A percentile compares a stretch with the other conserved stretches of the same genome.
Evolutionary conservation across 306 rosid species (phyloP).

Genomic region (Vicia sativa): DNA sequence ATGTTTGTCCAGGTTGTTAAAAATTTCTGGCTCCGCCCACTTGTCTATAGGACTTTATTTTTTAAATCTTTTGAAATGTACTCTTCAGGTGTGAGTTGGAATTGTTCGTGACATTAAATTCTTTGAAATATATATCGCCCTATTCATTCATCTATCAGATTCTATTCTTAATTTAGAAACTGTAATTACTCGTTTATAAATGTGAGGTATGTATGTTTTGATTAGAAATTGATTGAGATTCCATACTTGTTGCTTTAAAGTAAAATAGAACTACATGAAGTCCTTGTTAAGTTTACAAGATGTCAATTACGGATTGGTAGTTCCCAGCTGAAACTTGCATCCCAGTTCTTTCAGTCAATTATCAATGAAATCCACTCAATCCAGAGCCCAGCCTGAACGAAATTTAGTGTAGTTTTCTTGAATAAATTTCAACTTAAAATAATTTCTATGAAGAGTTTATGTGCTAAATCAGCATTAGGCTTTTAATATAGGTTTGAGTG

Average conservation of each 20-base stretch:
- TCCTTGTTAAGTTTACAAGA: not conserved
- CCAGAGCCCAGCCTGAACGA: not conserved
- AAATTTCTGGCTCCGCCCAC: too few species aligned
- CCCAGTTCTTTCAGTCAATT: not conserved
- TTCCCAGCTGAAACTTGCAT: not conserved
- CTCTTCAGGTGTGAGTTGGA: constrained; percentile 1
- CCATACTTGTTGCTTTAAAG: not conserved
- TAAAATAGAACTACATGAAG: not conserved
- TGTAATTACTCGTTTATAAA: not conserved
- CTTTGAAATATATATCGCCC: constrained; percentile 2
- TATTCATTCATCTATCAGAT: not conserved
- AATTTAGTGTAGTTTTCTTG: not conserved
- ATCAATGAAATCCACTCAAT: not conserved
- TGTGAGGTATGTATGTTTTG: not conserved
- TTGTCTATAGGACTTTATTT: constrained; percentile 2
- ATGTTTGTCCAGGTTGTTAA: too few species aligned
- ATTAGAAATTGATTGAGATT: not conserved
- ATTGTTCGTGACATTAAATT: not conserved
- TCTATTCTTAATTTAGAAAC: not conserved
- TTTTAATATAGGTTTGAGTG: too few species aligned
- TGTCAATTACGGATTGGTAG: not conserved
- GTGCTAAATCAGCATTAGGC: too few species aligned
- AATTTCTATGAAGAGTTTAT: too few species aligned
- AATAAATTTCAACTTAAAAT: not conserved
- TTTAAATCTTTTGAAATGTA: not conserved